Evolutionary conservation across 495 filamentous ascomycete genomes (phyloP).

Genomic region (Hypoxylon trugodes): DNA sequence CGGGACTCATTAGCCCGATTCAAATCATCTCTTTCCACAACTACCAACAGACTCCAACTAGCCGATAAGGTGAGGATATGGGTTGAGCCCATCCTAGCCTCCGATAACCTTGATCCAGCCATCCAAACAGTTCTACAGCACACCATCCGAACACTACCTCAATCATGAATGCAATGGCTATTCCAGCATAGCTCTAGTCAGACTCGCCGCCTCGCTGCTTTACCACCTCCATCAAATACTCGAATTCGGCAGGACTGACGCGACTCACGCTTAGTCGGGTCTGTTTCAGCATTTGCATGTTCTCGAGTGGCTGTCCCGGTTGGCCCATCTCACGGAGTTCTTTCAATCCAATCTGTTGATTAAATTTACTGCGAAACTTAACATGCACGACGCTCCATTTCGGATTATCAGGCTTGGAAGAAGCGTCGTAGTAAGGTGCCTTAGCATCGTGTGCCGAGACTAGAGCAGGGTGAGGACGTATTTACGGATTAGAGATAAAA

Average conservation of each 20-base stretch:
- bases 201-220: constrained; percentile 47
- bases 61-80: constrained; percentile 65
- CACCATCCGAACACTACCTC: constrained; percentile 55
- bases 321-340: constrained; percentile 73
- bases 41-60: constrained; percentile 55
- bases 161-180: constrained; percentile 17
- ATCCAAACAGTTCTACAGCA: constrained; percentile 71
- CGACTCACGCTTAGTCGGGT: constrained; percentile 83
- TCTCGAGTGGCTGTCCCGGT: constrained; percentile 70
- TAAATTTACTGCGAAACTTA: constrained; percentile 81
- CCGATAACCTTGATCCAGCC: constrained; percentile 68
- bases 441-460: constrained; percentile 81
- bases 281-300: constrained; percentile 84
- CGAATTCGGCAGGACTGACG: constrained; percentile 78
- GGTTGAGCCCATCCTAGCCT: constrained; percentile 64
- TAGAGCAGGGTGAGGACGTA: constrained; percentile 47
- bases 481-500: background rate
- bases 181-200: constrained; percentile 3
- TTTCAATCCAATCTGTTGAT: constrained; percentile 72
- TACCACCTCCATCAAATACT: constrained; percentile 72
- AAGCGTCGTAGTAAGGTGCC: constrained; percentile 85
- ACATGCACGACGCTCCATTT: constrained; percentile 93
- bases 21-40: constrained; percentile 52
- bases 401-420: constrained; percentile 73
- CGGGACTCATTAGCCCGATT: constrained; percentile 69